Evolutionary conservation across 2,329 filamentous ascomycete genomes (phyloP).

Genomic region (Aspergillus versicolor): DNA sequence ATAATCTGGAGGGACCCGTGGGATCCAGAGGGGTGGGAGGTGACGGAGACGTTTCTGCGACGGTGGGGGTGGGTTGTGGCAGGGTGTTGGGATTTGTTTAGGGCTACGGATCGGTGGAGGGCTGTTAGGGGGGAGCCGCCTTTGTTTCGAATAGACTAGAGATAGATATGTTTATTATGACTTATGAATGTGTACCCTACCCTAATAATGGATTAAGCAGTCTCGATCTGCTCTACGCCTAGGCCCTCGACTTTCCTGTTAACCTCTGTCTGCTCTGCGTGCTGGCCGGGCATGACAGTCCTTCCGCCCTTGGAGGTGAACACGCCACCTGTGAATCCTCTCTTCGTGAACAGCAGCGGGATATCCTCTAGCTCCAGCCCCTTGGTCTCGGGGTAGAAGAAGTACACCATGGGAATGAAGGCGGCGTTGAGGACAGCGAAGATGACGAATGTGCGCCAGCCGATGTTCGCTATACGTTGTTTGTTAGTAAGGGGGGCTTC

Average conservation of each 20-base stretch:
- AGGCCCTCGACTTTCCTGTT: constrained; percentile 18
- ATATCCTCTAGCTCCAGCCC: constrained; percentile 65
- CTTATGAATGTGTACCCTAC: too few relatives aligned
- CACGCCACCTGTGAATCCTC: constrained; percentile 20
- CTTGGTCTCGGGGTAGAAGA: constrained; percentile 66
- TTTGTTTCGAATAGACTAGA: neutral
- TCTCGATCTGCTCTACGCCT: neutral
- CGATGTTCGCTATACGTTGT: constrained; percentile 29
- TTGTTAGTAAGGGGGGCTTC: constrained; percentile 14
- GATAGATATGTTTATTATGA: neutral
- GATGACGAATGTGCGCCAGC: constrained; percentile 31
- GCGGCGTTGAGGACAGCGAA: constrained; percentile 24
- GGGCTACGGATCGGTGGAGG: constrained; percentile 27
- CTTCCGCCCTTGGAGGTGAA: constrained; percentile 19
- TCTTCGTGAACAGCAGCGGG: constrained; percentile 18
- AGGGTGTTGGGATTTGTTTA: constrained; percentile 27
- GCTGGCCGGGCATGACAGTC: constrained; percentile 21
- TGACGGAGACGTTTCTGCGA: constrained; percentile 25
- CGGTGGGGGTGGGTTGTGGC: constrained; percentile 28
- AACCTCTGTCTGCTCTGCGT: constrained; percentile 17
- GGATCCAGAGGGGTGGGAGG: constrained; percentile 30
- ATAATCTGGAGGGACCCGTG: constrained; percentile 32
- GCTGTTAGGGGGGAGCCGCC: constrained; percentile 20
- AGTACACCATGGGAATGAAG: constrained; percentile 57
- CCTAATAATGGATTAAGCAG: neutral